Conservation (phyloP, 2,329 filamentous ascomycete genomes). For the Colletotrichum truncatum region DNA sequence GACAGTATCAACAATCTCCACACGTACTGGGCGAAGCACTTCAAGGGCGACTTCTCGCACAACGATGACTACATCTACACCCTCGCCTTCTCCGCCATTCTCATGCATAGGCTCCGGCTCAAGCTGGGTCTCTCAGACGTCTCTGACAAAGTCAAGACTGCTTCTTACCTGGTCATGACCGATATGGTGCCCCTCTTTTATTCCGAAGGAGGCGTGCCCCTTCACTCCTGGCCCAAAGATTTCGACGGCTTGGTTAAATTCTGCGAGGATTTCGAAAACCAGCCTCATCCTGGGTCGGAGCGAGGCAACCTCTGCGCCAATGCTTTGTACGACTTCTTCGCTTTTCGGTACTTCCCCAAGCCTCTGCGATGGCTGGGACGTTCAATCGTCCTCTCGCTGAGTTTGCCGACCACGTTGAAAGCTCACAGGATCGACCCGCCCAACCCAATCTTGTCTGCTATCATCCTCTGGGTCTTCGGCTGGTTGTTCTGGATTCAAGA, state of each 20-base stretch:
- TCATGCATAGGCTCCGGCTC: neutral
- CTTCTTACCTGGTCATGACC: neutral
- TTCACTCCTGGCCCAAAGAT: neutral
- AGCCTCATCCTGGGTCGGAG: neutral
- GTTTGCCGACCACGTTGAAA: neutral
- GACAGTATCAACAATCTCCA: slow-evolving; percentile 1
- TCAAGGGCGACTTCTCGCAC: neutral
- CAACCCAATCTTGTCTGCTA: neutral
- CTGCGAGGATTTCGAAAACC: neutral
- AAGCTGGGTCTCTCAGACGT: neutral
- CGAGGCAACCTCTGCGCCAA: neutral
- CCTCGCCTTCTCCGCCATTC: neutral
- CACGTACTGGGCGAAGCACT: neutral
- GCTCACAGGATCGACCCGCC: neutral
- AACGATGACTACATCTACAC: slow-evolving; percentile 13
- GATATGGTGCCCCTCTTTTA: slow-evolving; percentile 1
- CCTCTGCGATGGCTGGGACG: neutral
- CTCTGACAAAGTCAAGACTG: neutral
- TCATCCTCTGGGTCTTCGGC: neutral
- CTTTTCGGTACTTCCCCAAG: neutral
- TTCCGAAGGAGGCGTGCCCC: neutral
- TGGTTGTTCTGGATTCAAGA: neutral
- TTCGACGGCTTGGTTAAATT: neutral
- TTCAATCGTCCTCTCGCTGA: neutral
- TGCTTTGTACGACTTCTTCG: neutral